These are phyloP conservation scores for Aspergillus arachidicola DNA, from an alignment of 2,329 filamentous ascomycete genomes.

Conservation along the genomic window DNA sequence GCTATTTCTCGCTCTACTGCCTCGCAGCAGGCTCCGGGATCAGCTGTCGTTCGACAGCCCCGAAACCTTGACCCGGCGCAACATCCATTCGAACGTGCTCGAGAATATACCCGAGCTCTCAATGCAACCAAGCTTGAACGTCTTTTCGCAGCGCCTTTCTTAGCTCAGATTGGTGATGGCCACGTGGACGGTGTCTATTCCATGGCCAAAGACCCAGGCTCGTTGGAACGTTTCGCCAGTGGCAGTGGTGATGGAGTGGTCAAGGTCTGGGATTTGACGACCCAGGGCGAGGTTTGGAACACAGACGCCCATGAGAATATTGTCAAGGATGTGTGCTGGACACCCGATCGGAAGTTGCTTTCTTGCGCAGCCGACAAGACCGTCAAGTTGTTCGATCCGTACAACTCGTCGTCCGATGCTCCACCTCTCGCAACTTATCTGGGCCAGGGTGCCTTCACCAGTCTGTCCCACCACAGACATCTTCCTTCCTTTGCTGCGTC, in stretches of 20 bases:
- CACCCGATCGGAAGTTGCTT: conserved; percentile 77
- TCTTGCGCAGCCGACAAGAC: conserved; percentile 85
- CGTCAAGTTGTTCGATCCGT: conserved; percentile 90
- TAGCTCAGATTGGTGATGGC: conserved; percentile 82
- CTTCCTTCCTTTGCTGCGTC: conserved; percentile 76
- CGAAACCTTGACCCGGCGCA: conserved; percentile 74
- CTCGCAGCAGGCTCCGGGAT: conserved; percentile 51
- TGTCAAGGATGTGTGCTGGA: conserved; percentile 90
- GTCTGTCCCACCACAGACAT: conserved; percentile 78
- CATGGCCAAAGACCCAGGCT: conserved; percentile 77
- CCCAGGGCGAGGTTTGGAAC: conserved; percentile 73
- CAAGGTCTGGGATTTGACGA: conserved; percentile 86
- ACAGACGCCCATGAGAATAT: conserved; percentile 87
- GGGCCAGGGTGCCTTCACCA: conserved; percentile 79
- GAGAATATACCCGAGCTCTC: conserved; percentile 77
- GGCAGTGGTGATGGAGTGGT: conserved; percentile 90
- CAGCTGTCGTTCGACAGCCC: conserved; percentile 48
- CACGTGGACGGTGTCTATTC: conserved; percentile 90
- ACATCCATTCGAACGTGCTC: conserved; percentile 86
- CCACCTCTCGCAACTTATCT: conserved; percentile 84
- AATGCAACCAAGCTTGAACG: conserved; percentile 91
- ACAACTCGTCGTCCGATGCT: conserved; percentile 68
- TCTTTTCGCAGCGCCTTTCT: conserved; percentile 84
- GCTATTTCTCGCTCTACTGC: conserved; percentile 50
- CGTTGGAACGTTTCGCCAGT: conserved; percentile 74